Percentiles rank a stretch among this genome's conserved stretches.
These are phyloP conservation scores for Melaleuca alternifolia DNA, from an alignment of 345 rosid genomes.

Conservation along the genomic window DNA sequence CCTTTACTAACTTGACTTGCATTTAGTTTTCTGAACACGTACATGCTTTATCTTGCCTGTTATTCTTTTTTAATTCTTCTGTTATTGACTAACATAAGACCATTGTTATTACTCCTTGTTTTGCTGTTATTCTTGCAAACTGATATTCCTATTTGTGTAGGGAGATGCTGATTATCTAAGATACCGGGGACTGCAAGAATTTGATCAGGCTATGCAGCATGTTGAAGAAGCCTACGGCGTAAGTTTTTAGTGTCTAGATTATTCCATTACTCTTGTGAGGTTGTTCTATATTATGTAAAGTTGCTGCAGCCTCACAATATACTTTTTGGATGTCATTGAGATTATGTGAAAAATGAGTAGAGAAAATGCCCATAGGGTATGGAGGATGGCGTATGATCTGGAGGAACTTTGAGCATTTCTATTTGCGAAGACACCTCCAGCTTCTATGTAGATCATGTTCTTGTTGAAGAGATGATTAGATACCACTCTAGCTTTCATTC, in stretches of 20 bases:
- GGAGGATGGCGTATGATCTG: background rate
- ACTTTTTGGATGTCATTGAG: background rate
- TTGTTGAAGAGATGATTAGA: background rate
- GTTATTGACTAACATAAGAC: background rate
- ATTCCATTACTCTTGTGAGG: background rate
- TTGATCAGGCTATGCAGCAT: slow-evolving; percentile 91
- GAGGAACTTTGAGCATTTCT: background rate
- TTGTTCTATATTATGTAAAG: background rate
- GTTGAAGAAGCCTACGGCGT: slow-evolving; percentile 66
- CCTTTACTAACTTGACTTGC: background rate
- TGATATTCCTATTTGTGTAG: slow-evolving; percentile 10
- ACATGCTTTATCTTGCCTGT: background rate
- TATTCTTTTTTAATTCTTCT: background rate
- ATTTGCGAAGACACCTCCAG: background rate
- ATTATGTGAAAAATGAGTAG: background rate
- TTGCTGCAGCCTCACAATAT: background rate
- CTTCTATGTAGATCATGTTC: background rate
- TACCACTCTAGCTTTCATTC: background rate
- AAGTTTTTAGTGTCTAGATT: slow-evolving; percentile 14
- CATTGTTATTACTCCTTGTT: background rate
- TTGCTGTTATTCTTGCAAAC: background rate
- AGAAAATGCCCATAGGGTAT: background rate
- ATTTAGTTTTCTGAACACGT: background rate
- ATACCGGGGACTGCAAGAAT: slow-evolving; percentile 83
- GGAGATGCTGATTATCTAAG: slow-evolving; percentile 78